A percentile compares a stretch with the other conserved stretches of the same genome.
phyloP scores from a whole-genome alignment of 768 basidiomycete genomes.

The Lactifluus volemus region DNA sequence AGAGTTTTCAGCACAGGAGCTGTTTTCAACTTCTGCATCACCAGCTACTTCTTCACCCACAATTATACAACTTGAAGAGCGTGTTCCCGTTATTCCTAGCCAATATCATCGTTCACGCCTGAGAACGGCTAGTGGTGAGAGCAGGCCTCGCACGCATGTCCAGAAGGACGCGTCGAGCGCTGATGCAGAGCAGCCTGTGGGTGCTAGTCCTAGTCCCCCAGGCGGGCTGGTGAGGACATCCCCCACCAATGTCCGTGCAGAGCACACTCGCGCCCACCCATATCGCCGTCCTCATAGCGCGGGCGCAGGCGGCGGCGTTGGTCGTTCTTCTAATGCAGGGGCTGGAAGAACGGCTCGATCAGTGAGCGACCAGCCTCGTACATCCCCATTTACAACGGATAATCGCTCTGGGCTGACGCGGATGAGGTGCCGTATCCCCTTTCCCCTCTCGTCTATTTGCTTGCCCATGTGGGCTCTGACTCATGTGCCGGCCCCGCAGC shows the following conservation, averaged over 20 bases:
- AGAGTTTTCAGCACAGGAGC: conserved; percentile 16
- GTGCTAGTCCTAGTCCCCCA: conserved; percentile 6
- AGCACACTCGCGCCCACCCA: conserved; percentile 17
- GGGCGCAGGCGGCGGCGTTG: not conserved
- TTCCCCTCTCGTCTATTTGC: not conserved
- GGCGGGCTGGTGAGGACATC: conserved; percentile 11
- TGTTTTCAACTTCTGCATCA: conserved; percentile 5
- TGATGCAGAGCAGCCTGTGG: conserved; percentile 9
- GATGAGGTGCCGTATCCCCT: conserved; percentile 16
- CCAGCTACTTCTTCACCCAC: conserved; percentile 10
- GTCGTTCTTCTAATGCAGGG: not conserved
- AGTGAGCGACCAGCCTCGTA: conserved; percentile 14
- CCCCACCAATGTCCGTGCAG: conserved; percentile 9
- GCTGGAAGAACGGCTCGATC: not conserved
- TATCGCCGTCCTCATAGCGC: conserved; percentile 19
- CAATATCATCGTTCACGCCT: conserved; percentile 18
- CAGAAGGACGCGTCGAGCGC: conserved; percentile 11
- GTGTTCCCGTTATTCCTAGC: conserved; percentile 17
- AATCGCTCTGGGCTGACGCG: conserved; percentile 10
- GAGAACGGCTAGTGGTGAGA: conserved; percentile 14
- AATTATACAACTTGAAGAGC: conserved; percentile 20
- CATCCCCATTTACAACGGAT: conserved; percentile 6
- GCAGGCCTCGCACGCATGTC: conserved; percentile 9
- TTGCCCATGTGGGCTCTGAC: not conserved
- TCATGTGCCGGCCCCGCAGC: conserved; percentile 9